Percentiles rank a stretch among this genome's conserved stretches.
Evolutionary conservation across 208 protist species (phyloP).

Genomic region (Polymyxa betae): DNA sequence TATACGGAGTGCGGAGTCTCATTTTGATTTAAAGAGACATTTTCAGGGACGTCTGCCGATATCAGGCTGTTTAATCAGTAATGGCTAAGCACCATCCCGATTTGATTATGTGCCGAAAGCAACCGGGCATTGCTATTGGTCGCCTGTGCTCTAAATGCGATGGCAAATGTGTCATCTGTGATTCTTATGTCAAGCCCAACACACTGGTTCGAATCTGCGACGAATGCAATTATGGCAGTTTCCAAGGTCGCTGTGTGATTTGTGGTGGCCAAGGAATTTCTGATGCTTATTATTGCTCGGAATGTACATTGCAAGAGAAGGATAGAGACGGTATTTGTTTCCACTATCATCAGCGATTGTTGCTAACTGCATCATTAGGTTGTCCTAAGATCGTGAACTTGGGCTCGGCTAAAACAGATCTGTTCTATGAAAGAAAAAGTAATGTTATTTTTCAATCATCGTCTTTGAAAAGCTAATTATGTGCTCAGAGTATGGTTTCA

Average conservation of each 20-base stretch:
- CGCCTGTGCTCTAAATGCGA: slow-evolving; percentile 83
- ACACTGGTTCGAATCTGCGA: slow-evolving; percentile 88
- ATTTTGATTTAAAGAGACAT: too few species aligned
- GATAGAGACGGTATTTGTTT: slow-evolving; percentile 66
- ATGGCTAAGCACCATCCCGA: slow-evolving; percentile 87
- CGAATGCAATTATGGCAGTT: slow-evolving; percentile 89
- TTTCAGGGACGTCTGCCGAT: too few species aligned
- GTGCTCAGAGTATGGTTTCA: slow-evolving; percentile 33
- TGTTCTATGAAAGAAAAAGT: slow-evolving; percentile 89
- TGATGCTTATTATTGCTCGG: slow-evolving; percentile 87
- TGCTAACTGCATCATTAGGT: slow-evolving; percentile 71
- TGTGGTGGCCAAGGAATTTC: slow-evolving; percentile 66
- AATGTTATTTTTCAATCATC: slow-evolving; percentile 57
- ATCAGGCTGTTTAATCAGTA: too few species aligned
- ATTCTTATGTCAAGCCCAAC: slow-evolving; percentile 82
- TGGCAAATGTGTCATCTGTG: slow-evolving; percentile 67
- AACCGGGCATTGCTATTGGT: slow-evolving; percentile 83
- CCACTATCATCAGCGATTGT: neutral
- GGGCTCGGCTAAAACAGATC: slow-evolving; percentile 81
- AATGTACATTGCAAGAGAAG: slow-evolving; percentile 86
- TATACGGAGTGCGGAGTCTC: too few species aligned
- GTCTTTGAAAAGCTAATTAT: neutral
- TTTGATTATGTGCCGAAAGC: slow-evolving; percentile 90
- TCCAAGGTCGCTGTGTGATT: slow-evolving; percentile 73
- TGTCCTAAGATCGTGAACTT: slow-evolving; percentile 91